These are phyloP conservation scores for Podospora pseudoanserina DNA, from an alignment of 495 filamentous ascomycete species.

Conservation along the genomic window DNA sequence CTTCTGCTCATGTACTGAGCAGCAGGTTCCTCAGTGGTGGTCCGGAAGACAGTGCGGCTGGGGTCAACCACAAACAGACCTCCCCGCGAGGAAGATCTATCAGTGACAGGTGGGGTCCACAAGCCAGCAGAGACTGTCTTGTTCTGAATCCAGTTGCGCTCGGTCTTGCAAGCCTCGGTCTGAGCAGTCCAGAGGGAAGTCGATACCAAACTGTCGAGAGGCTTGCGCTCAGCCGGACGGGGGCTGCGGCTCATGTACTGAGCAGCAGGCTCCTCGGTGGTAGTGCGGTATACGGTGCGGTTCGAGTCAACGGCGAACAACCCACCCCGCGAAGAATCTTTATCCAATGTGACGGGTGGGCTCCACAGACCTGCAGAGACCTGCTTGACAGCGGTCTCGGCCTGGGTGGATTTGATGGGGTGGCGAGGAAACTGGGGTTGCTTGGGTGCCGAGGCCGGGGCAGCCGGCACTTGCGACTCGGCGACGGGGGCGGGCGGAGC, in stretches of 20 bases:
- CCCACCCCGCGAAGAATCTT: conserved; percentile 15
- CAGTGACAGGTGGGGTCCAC: conserved; percentile 14
- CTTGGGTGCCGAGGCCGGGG: background rate
- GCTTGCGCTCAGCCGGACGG: conserved; percentile 26
- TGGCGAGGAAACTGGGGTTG: conserved; percentile 13
- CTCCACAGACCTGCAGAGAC: conserved; percentile 26
- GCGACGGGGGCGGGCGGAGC: background rate
- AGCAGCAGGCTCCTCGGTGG: conserved; percentile 36
- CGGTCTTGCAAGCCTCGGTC: conserved; percentile 9
- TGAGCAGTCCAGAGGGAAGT: conserved; percentile 31
- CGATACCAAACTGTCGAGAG: conserved; percentile 32
- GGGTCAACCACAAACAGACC: conserved; percentile 4
- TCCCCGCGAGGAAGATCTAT: conserved; percentile 17
- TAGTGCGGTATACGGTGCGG: conserved; percentile 32
- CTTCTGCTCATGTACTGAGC: conserved; percentile 26
- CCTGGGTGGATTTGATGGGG: conserved; percentile 19
- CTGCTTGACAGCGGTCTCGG: conserved; percentile 15
- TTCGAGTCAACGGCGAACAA: conserved; percentile 26
- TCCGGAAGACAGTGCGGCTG: conserved; percentile 22
- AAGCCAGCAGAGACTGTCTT: conserved; percentile 6
- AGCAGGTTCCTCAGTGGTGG: conserved; percentile 30
- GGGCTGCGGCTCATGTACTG: conserved; percentile 27
- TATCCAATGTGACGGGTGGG: conserved; percentile 9
- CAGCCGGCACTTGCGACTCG: conserved; percentile 5
- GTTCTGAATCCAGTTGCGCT: conserved; percentile 32